phyloP scores from a whole-genome alignment of 192 early-diverging fungal genomes.

The Entomortierella chlamydospora region DNA sequence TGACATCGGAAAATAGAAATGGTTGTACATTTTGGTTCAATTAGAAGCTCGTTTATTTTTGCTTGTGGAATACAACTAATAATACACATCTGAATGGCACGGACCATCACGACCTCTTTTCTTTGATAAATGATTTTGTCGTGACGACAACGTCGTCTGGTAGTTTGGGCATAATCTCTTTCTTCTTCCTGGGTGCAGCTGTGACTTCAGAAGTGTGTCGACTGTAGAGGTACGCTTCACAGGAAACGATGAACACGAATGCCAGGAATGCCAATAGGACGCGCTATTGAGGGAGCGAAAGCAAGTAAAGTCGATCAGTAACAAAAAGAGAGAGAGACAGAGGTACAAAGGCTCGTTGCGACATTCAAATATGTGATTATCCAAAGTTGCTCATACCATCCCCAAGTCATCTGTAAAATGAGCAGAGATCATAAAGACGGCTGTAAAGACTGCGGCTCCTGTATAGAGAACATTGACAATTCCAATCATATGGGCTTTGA shows the following conservation, averaged over 20 bases:
- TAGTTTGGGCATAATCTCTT: neutral
- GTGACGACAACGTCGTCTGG: conserved; percentile 31
- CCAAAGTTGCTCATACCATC: too few species aligned
- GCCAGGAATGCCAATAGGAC: conserved; percentile 31
- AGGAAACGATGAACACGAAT: conserved; percentile 42
- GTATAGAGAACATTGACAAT: conserved; percentile 49
- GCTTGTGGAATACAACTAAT: too few species aligned
- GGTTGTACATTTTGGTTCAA: too few species aligned
- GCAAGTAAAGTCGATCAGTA: too few species aligned
- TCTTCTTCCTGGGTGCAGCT: neutral
- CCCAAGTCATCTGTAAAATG: conserved; percentile 47
- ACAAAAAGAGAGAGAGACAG: neutral
- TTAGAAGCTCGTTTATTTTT: too few species aligned
- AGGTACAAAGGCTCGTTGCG: too few species aligned
- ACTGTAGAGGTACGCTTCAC: conserved; percentile 42
- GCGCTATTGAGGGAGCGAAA: too few species aligned
- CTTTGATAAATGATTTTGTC: conserved; percentile 11
- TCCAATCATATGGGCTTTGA: conserved; percentile 33
- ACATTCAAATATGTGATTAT: too few species aligned
- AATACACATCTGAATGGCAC: too few species aligned
- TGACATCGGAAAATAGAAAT: too few species aligned
- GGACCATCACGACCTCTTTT: conserved; percentile 6
- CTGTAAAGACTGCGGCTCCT: conserved; percentile 39
- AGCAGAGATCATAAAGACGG: conserved; percentile 44
- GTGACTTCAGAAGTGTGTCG: conserved; percentile 22